These are phyloP conservation scores for Penicillium manginii DNA, from an alignment of 495 filamentous ascomycete species.

Conservation along the genomic window DNA sequence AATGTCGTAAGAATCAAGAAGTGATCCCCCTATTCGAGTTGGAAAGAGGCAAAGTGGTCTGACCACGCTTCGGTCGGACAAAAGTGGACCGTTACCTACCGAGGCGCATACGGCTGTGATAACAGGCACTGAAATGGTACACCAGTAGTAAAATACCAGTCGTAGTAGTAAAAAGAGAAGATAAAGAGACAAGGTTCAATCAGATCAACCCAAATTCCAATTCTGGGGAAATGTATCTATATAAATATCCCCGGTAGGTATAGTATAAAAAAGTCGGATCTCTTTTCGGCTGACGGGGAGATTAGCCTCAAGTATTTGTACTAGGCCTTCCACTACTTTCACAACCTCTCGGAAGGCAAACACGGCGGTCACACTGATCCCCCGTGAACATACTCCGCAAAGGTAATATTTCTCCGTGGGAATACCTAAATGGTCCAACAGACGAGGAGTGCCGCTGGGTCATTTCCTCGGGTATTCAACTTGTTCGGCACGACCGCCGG, in stretches of 20 bases:
- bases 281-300: no score
- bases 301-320: no score
- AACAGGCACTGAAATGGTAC: no score
- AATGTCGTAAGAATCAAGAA: neutral
- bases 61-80: conserved; percentile 22
- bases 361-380: neutral
- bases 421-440: no score
- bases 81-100: conserved; percentile 24
- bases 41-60: conserved; percentile 33
- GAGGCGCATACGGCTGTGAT: conserved; percentile 2
- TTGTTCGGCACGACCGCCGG: conserved; percentile 7
- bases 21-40: no score
- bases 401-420: no score
- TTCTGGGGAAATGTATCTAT: neutral
- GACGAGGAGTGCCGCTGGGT: neutral
- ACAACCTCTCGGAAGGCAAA: neutral
- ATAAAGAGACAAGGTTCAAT: neutral
- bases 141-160: no score
- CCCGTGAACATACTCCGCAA: no score
- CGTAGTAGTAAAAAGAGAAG: neutral
- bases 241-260: neutral
- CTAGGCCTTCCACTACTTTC: no score
- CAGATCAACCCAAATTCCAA: no score
- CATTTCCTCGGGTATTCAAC: conserved; percentile 7
- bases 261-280: no score